phyloP scores from a whole-genome alignment of 371 early-diverging fungal species.

The Entomophthora muscae region DNA sequence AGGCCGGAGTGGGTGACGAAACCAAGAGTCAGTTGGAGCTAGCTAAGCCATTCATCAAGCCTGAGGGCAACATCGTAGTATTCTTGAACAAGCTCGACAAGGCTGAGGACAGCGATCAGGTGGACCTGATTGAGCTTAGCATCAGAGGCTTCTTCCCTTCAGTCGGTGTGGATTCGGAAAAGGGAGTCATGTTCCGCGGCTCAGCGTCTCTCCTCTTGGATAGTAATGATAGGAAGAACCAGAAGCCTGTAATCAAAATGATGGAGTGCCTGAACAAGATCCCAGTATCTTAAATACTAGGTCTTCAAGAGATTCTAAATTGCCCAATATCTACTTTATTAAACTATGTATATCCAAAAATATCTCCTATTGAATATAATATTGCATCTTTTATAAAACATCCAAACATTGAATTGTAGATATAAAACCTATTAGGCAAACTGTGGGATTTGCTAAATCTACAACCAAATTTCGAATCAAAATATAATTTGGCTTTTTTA shows the following conservation, averaged over 20 bases:
- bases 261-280: slow-evolving; percentile 1
- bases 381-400: too few species aligned
- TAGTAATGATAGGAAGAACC: not conserved
- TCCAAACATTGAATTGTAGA: too few species aligned
- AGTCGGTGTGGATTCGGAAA: not conserved
- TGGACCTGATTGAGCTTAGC: not conserved
- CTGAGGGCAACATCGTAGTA: not conserved
- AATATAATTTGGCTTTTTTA: too few species aligned
- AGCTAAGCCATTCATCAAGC: not conserved
- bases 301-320: too few species aligned
- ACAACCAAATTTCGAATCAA: too few species aligned
- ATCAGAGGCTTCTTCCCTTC: not conserved
- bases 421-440: too few species aligned
- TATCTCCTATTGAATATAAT: too few species aligned
- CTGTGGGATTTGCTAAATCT: too few species aligned
- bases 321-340: too few species aligned
- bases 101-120: slow-evolving; percentile 1
- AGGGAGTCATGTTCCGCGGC: not conserved
- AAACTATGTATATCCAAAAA: too few species aligned
- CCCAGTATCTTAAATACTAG: not conserved
- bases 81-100: slow-evolving; percentile 1
- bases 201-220: slow-evolving; percentile 1
- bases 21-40: not conserved
- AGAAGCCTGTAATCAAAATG: not conserved
- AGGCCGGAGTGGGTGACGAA: not conserved